phyloP scores from a whole-genome alignment of 139 green algal genomes.

The Tetratostichococcus sp. region DNA sequence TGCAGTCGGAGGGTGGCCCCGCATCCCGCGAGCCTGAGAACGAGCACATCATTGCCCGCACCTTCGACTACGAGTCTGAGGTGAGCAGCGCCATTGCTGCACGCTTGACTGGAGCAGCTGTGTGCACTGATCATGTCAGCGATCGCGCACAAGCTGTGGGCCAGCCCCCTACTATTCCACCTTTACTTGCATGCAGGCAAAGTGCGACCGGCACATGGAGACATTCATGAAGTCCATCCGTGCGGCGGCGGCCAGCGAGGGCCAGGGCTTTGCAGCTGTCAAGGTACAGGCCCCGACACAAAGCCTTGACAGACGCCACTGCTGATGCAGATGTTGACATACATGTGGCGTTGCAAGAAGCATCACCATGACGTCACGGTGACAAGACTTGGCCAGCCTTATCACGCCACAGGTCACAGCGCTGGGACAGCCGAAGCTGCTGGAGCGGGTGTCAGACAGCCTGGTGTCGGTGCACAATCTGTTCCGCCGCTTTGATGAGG shows the following conservation, averaged over 20 bases:
- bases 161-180: too few species aligned
- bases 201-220: constrained; percentile 63
- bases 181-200: background rate
- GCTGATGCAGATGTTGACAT: too few species aligned
- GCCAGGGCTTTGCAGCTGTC: constrained; percentile 75
- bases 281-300: too few species aligned
- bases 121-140: too few species aligned
- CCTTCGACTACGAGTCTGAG: constrained; percentile 69
- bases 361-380: too few species aligned
- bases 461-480: constrained; percentile 53
- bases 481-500: constrained; percentile 64
- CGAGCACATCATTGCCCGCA: constrained; percentile 18
- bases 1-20: constrained; percentile 18
- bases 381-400: background rate
- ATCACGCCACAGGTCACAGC: constrained; percentile 60
- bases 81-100: constrained; percentile 18
- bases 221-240: constrained; percentile 63
- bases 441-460: constrained; percentile 60
- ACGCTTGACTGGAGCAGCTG: too few species aligned
- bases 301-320: too few species aligned
- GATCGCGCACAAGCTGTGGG: too few species aligned
- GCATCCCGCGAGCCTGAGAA: background rate
- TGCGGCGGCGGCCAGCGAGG: constrained; percentile 42
- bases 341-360: too few species aligned
- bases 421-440: constrained; percentile 73